Evolutionary conservation across 2,329 filamentous ascomycete species (phyloP).

Genomic region (Apiospora saccharicola): DNA sequence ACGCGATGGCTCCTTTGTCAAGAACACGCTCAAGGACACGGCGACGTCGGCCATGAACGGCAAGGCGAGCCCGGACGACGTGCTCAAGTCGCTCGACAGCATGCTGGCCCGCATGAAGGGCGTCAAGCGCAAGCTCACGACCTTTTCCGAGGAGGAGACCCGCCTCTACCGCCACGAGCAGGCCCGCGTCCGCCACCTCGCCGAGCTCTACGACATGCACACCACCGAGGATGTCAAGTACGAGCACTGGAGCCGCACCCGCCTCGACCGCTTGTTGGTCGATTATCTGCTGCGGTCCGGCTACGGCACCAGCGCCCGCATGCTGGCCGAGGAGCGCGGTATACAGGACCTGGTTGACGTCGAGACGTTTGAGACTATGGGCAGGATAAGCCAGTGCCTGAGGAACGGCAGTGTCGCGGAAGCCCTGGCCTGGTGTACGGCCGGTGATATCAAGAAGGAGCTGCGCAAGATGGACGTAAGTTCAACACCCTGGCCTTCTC

Average conservation of each 20-base stretch:
- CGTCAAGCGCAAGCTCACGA: slow-evolving; percentile 85
- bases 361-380: slow-evolving; percentile 85
- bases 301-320: slow-evolving; percentile 78
- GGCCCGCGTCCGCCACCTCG: slow-evolving; percentile 80
- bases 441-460: slow-evolving; percentile 84
- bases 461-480: slow-evolving; percentile 84
- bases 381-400: slow-evolving; percentile 77
- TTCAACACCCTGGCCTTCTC: slow-evolving; percentile 28
- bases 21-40: slow-evolving; percentile 66
- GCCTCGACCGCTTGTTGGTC: slow-evolving; percentile 86
- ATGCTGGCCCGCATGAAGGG: slow-evolving; percentile 87
- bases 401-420: slow-evolving; percentile 75
- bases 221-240: slow-evolving; percentile 92
- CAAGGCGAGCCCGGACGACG: slow-evolving; percentile 69
- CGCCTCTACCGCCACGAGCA: slow-evolving; percentile 77
- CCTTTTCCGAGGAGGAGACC: slow-evolving; percentile 80
- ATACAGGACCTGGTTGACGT: slow-evolving; percentile 88
- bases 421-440: slow-evolving; percentile 84
- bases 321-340: slow-evolving; percentile 75
- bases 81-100: slow-evolving; percentile 81
- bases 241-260: slow-evolving; percentile 83
- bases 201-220: slow-evolving; percentile 80
- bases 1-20: slow-evolving; percentile 70
- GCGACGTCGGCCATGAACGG: slow-evolving; percentile 73
- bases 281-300: slow-evolving; percentile 90